These are phyloP conservation scores for Moringa oleifera DNA, from an alignment of 345 rosid species.

Conservation along the genomic window DNA sequence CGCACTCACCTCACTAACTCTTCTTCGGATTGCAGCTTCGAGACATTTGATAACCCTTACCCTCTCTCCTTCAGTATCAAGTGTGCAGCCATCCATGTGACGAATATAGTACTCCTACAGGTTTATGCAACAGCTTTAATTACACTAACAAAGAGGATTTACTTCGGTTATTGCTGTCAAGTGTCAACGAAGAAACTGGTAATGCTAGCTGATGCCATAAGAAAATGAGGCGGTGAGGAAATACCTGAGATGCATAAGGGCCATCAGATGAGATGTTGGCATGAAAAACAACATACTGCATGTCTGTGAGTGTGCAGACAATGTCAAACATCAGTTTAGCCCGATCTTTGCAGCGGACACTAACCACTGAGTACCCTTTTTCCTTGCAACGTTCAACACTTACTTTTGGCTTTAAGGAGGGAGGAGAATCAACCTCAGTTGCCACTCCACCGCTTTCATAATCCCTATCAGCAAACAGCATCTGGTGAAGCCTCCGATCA, in stretches of 20 bases:
- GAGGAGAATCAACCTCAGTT: constrained; percentile 32
- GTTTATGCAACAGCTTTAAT: constrained; percentile 4
- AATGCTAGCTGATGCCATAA: too few species aligned
- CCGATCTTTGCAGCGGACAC: constrained; percentile 71
- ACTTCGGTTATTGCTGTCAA: too few species aligned
- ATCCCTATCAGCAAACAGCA: constrained; percentile 91
- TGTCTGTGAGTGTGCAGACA: constrained; percentile 93
- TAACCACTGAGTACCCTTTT: constrained; percentile 78
- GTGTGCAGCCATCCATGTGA: constrained; percentile 88
- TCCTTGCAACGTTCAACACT: constrained; percentile 68
- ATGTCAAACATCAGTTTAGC: constrained; percentile 87
- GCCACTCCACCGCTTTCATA: constrained; percentile 53
- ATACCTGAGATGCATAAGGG: constrained; percentile 74
- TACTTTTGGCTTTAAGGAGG: constrained; percentile 44
- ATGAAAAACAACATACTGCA: constrained; percentile 95
- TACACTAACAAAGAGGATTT: too few species aligned
- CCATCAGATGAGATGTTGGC: constrained; percentile 71
- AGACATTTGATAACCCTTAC: constrained; percentile 83
- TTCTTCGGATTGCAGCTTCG: constrained; percentile 80
- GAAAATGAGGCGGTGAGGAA: neutral
- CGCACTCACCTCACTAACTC: constrained; percentile 79
- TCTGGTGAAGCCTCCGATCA: constrained; percentile 87
- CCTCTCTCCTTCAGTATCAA: constrained; percentile 77
- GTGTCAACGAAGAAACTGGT: too few species aligned
- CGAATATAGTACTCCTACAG: constrained; percentile 79